These are phyloP conservation scores for Amaranthus tricolor DNA, from an alignment of 179 eudicot species.

Conservation along the genomic window DNA sequence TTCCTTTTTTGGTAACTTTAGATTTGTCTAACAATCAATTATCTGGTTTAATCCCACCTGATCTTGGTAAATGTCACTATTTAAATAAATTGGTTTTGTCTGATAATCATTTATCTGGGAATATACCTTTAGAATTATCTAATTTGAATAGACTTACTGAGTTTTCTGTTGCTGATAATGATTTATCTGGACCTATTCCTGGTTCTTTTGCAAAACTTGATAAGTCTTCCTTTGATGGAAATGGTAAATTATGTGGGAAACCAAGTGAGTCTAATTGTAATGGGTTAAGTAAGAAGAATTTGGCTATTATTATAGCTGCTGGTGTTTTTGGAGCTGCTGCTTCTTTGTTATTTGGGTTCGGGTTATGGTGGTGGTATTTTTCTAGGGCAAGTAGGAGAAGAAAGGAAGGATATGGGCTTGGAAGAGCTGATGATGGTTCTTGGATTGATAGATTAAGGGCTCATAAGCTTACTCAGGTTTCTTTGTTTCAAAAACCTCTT, in stretches of 20 bases:
- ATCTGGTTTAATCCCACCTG: conserved; percentile 62
- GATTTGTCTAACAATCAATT: conserved; percentile 65
- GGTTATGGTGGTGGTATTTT: conserved; percentile 83
- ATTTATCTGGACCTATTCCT: conserved; percentile 56
- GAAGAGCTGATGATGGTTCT: conserved; percentile 47
- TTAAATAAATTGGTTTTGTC: conserved; percentile 53
- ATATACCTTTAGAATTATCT: conserved; percentile 54
- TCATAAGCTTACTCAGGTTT: conserved; percentile 75
- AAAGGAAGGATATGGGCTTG: conserved; percentile 63
- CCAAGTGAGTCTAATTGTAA: conserved; percentile 55
- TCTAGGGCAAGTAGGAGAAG: conserved; percentile 45
- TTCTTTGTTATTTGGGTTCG: conserved; percentile 68
- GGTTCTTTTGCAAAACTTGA: conserved; percentile 20
- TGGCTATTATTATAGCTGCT: conserved; percentile 78
- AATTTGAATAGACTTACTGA: conserved; percentile 51
- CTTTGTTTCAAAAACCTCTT: conserved; percentile 82
- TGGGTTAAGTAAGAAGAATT: conserved; percentile 65
- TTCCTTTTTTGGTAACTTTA: conserved; percentile 67
- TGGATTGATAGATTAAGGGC: conserved; percentile 76
- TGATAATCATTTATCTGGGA: conserved; percentile 55
- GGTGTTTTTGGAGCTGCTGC: conserved; percentile 82
- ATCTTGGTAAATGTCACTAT: conserved; percentile 58
- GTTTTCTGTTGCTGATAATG: conserved; percentile 63
- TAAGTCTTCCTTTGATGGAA: conserved; percentile 46
- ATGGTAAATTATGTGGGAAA: conserved; percentile 61